Evolutionary conservation across 371 early-diverging fungal genomes (phyloP), one percentile per base, ranked within the genome.

Genomic region (Circinella minor): DNA sequence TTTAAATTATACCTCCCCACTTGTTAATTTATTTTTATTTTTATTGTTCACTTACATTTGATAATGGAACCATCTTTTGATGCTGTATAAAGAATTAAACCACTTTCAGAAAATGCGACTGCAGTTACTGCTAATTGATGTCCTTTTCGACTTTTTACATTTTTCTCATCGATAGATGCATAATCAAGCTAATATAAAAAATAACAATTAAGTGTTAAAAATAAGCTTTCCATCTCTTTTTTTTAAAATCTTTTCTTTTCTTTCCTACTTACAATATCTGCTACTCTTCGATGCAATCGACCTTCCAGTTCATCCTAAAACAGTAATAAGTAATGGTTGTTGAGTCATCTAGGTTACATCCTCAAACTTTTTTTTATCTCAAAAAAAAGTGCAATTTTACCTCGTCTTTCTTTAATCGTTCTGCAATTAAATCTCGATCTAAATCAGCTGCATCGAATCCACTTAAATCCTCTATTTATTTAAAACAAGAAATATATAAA

Each of bases 381-480:
- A 57, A 27, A n/a, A 57, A 7, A 27, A 57, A 57, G 20, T 27
- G 2, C 9, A 18, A 3, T 20, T 46, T n/a, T 84, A 92, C 90
- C 68, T 89, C 94, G 75, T 97, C 98, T 51, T 91, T 83, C 67
- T 87, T 86, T 69, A 98, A 81, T 47, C 99, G 89, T 46, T 92
- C 91, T 13, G 96, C 94, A 74, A 98, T 95, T 65, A 97, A 81
- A 71, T 97, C 98, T 57, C 92, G 83, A 82, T 98, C 99, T 27
- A 98, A 88, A 67, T 95, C 93, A 59, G 87, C 93, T 8, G 98
- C 99, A 81, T 97, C 98, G 67, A 94, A 91, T 60, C 91, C 96
- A 70, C 77, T 87, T 20, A 86, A 79, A 55, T 88, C 88, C 55
- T 85, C 90, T 85, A 79, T 62, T 38, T 2, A 27, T 27, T 27